Evolutionary conservation across 371 early-diverging fungal genomes (phyloP).

Genomic region (Batkoa obscura): DNA sequence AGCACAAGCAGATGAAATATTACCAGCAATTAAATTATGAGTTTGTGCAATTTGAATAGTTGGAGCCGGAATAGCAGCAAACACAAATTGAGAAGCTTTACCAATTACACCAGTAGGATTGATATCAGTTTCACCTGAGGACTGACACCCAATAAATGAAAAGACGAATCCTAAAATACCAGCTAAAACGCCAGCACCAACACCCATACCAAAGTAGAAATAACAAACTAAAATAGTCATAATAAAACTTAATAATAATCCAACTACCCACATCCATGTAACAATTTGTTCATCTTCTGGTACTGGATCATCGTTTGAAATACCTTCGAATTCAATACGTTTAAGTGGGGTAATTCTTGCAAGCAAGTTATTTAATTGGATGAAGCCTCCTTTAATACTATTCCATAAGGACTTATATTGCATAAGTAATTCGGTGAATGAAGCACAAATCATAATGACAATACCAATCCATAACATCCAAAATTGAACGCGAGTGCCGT

Average conservation of each 20-base stretch:
- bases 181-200: constrained; percentile 30
- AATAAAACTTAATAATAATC: constrained; percentile 28
- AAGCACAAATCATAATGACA: constrained; percentile 37
- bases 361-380: constrained; percentile 10
- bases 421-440: constrained; percentile 35
- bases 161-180: constrained; percentile 41
- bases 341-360: neutral
- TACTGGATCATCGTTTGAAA: constrained; percentile 18
- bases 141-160: constrained; percentile 44
- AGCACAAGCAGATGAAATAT: constrained; percentile 33
- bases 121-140: constrained; percentile 45
- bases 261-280: constrained; percentile 30
- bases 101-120: constrained; percentile 37
- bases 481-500: constrained; percentile 13
- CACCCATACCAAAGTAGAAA: constrained; percentile 29
- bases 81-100: constrained; percentile 39
- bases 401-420: constrained; percentile 32
- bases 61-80: constrained; percentile 35
- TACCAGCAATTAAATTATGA: constrained; percentile 39
- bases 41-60: constrained; percentile 19
- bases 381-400: constrained; percentile 23
- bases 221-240: constrained; percentile 37
- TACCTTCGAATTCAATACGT: neutral
- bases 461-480: constrained; percentile 57
- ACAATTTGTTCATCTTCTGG: constrained; percentile 28